Conservation (phyloP, 768 basidiomycete genomes). For the Boletus rubropictus region DNA sequence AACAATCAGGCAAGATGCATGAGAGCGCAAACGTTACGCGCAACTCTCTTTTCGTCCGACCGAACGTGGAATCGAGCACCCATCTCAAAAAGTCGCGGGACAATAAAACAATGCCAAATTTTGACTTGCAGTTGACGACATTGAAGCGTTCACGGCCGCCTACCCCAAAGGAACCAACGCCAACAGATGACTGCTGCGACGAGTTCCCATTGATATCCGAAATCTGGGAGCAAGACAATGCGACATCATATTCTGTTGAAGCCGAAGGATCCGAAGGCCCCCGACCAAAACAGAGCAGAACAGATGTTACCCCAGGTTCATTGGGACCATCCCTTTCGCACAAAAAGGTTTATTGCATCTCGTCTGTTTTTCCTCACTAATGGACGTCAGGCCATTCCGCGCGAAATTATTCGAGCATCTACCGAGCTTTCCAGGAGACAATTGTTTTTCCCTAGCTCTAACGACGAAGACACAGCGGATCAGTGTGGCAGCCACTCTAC, state of each 20-base stretch:
- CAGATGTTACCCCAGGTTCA: not conserved
- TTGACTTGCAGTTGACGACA: constrained; percentile 45
- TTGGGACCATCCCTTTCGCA: not conserved
- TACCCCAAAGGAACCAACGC: constrained; percentile 3
- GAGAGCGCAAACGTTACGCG: constrained; percentile 37
- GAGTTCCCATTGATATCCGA: constrained; percentile 32
- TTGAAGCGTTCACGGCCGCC: constrained; percentile 22
- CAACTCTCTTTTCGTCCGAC: constrained; percentile 33
- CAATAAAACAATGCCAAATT: constrained; percentile 35
- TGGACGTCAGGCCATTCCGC: not conserved
- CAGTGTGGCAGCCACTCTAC: not conserved
- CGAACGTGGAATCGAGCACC: constrained; percentile 41
- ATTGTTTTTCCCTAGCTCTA: constrained; percentile 18
- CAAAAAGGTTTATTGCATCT: constrained; percentile 15
- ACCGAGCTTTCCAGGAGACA: not conserved
- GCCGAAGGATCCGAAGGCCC: constrained; percentile 25
- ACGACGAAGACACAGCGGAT: constrained; percentile 10
- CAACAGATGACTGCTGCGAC: constrained; percentile 30
- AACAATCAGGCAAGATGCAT: constrained; percentile 41
- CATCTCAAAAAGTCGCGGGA: constrained; percentile 1
- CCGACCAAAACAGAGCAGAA: constrained; percentile 18
- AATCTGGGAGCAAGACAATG: constrained; percentile 29
- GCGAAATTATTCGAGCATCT: not conserved
- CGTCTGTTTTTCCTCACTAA: constrained; percentile 9
- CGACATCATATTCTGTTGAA: constrained; percentile 33